Evolutionary conservation across 73 alveolate species (phyloP).

Genomic region (Paraurostyla sp.): DNA sequence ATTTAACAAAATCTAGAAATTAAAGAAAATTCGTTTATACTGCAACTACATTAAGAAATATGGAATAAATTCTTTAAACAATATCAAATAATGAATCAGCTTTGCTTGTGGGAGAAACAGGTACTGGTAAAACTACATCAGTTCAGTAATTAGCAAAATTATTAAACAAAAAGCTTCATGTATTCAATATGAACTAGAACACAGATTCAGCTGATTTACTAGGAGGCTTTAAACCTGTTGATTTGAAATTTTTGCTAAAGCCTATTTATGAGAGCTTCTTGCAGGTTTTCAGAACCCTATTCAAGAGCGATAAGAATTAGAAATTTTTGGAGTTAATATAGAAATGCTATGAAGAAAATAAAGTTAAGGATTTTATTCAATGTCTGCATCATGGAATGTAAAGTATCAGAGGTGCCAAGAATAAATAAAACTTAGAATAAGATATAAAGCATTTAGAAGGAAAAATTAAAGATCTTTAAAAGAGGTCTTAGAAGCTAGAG

Average conservation of each 20-base stretch:
- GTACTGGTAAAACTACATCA: constrained; percentile 98
- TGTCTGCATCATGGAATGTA: constrained; percentile 85
- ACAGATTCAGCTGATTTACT: constrained; percentile 96
- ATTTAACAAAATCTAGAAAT: background rate
- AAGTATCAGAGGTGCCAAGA: constrained; percentile 71
- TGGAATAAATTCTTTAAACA: constrained; percentile 80
- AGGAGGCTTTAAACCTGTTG: constrained; percentile 99
- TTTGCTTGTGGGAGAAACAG: constrained; percentile 97
- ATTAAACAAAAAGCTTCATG: constrained; percentile 90
- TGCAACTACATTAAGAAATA: constrained; percentile 69
- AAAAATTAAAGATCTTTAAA: constrained; percentile 75
- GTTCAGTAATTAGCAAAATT: constrained; percentile 91
- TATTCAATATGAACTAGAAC: constrained; percentile 94
- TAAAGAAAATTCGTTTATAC: constrained; percentile 67
- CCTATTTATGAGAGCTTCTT: constrained; percentile 87
- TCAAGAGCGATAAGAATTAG: constrained; percentile 83
- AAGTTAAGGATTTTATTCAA: constrained; percentile 81
- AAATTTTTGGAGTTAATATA: constrained; percentile 79
- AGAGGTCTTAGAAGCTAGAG: constrained; percentile 70
- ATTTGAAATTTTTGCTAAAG: constrained; percentile 84
- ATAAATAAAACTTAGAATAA: constrained; percentile 29
- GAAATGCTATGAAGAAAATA: constrained; percentile 84
- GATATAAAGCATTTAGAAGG: constrained; percentile 53
- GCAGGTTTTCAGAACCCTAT: constrained; percentile 71
- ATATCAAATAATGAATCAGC: constrained; percentile 85